A percentile compares a stretch with the other conserved stretches of the same genome.
phyloP scores from a whole-genome alignment of 345 rosid genomes.

The Lenwebbia sp. region DNA sequence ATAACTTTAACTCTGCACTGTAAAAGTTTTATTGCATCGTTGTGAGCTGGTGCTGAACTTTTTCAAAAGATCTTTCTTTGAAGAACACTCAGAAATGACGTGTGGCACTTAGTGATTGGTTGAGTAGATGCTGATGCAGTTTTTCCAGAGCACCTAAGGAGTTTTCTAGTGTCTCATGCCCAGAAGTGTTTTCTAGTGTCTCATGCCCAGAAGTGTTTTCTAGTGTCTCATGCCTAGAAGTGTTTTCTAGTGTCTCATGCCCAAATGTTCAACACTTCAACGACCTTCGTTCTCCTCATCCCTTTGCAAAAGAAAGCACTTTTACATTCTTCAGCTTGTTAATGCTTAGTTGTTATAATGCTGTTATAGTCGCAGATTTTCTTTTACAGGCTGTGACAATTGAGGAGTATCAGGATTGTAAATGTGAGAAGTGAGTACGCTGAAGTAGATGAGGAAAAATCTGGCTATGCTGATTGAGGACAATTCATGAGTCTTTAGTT shows the following conservation, averaged over 20 bases:
- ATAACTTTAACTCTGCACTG: not conserved
- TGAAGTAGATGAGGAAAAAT: not conserved
- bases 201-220: not conserved
- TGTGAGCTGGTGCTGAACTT: not conserved
- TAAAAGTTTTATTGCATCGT: not conserved
- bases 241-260: not conserved
- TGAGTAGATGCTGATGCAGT: not conserved
- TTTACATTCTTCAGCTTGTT: not conserved
- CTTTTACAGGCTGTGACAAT: not conserved
- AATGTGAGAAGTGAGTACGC: not conserved
- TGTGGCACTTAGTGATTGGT: not conserved
- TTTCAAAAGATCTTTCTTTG: not conserved
- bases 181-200: not conserved
- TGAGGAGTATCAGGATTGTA: not conserved
- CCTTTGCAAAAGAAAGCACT: not conserved
- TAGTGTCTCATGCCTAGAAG: not conserved
- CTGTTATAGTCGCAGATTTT: not conserved
- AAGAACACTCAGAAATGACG: not conserved
- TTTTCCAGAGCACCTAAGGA: not conserved
- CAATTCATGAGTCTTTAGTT: not conserved
- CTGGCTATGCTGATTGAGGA: not conserved
- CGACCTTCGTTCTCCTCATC: not conserved
- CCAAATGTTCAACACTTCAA: not conserved
- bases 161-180: not conserved
- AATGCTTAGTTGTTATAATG: not conserved